phyloP scores from a whole-genome alignment of 805 yeast genomes.

The Dipodascopsis tothii region DNA sequence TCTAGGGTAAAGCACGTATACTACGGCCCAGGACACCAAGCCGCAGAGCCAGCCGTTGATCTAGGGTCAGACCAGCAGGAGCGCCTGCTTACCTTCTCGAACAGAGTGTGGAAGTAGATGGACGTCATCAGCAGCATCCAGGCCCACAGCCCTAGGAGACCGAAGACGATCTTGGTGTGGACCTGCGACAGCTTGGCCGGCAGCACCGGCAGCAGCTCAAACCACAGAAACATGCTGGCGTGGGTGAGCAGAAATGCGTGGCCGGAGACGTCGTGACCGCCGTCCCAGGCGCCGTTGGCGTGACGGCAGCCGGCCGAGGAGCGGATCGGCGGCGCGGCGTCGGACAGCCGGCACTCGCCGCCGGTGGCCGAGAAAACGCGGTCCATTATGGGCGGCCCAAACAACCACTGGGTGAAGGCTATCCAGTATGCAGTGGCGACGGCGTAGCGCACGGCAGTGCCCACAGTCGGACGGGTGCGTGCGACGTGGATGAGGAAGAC shows the following conservation, averaged over 20 bases:
- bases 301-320: slow-evolving; percentile 44
- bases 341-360: slow-evolving; percentile 52
- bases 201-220: slow-evolving; percentile 47
- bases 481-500: slow-evolving; percentile 29
- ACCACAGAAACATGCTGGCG: slow-evolving; percentile 55
- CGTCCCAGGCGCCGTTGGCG: slow-evolving; percentile 60
- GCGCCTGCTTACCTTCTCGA: slow-evolving; percentile 45
- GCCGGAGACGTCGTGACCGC: slow-evolving; percentile 96
- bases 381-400: slow-evolving; percentile 86
- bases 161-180: slow-evolving; percentile 28
- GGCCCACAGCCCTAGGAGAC: slow-evolving; percentile 54
- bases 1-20: slow-evolving; percentile 13
- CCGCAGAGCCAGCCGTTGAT: slow-evolving; percentile 22
- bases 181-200: slow-evolving; percentile 11
- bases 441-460: slow-evolving; percentile 35
- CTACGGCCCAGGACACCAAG: slow-evolving; percentile 15
- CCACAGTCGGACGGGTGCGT: slow-evolving; percentile 1
- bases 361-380: slow-evolving; percentile 71
- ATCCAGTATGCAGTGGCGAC: slow-evolving; percentile 74
- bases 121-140: slow-evolving; percentile 84
- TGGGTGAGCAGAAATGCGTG: slow-evolving; percentile 76
- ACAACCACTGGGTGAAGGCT: slow-evolving; percentile 78
- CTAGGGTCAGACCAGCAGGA: slow-evolving; percentile 2
- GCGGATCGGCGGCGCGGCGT: slow-evolving; percentile 5
- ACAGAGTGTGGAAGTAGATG: slow-evolving; percentile 71